A percentile compares a stretch with the other conserved stretches of the same genome.
phyloP scores from a whole-genome alignment of 1,284 basidiomycete species.

The Ustilago xerochloae region DNA sequence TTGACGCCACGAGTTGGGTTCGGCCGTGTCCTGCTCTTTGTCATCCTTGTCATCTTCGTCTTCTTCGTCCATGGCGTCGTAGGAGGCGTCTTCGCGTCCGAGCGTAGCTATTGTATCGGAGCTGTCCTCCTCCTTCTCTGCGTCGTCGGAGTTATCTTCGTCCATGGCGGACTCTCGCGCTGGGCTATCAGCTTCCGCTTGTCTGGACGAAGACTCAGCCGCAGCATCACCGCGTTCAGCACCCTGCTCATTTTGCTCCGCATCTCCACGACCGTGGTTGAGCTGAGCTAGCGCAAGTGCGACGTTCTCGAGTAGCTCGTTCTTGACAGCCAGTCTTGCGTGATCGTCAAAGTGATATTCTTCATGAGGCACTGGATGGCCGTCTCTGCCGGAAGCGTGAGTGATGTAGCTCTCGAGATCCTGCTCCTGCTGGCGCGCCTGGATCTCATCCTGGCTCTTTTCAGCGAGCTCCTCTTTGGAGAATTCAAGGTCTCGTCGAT shows the following conservation, averaged over 20 bases:
- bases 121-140: not conserved
- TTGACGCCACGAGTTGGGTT: slow-evolving; percentile 30
- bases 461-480: slow-evolving; percentile 40
- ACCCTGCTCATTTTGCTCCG: slow-evolving; percentile 3
- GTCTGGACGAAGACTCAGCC: not conserved
- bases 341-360: slow-evolving; percentile 58
- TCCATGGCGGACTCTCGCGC: slow-evolving; percentile 19
- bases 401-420: slow-evolving; percentile 49
- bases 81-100: not conserved
- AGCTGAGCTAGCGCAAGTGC: slow-evolving; percentile 61
- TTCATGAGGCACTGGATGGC: slow-evolving; percentile 56
- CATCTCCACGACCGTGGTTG: slow-evolving; percentile 17
- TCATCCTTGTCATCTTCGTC: too few species aligned
- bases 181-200: not conserved
- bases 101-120: not conserved
- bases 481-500: slow-evolving; percentile 38
- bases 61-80: slow-evolving; percentile 33
- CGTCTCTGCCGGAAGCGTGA: slow-evolving; percentile 63
- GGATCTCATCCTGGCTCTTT: slow-evolving; percentile 15
- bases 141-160: slow-evolving; percentile 16
- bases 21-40: slow-evolving; percentile 17
- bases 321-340: slow-evolving; percentile 49
- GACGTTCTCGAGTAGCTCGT: slow-evolving; percentile 65
- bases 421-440: slow-evolving; percentile 22
- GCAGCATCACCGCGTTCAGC: not conserved